Conservation (phyloP, 495 filamentous ascomycete species). For the Copromyces sp. region DNA sequence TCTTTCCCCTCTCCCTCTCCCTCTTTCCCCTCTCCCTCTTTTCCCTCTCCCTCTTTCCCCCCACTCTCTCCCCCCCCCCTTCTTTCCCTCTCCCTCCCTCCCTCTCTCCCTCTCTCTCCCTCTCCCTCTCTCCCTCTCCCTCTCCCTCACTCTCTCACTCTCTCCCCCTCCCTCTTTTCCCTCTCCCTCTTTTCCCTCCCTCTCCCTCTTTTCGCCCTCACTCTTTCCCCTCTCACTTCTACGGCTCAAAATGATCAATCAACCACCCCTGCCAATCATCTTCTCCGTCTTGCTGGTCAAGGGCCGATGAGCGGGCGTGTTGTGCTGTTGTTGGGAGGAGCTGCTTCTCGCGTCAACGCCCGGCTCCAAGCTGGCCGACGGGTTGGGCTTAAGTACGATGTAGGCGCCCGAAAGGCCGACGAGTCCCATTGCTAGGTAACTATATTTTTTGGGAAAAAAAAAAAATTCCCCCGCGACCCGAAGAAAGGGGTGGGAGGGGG, state of each 20-base stretch:
- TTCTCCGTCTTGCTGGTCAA: background rate
- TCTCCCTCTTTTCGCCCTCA: no score
- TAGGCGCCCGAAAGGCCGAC: background rate
- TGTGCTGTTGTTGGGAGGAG: background rate
- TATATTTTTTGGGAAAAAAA: background rate
- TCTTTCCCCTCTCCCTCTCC: no score
- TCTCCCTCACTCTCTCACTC: no score
- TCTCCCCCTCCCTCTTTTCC: no score
- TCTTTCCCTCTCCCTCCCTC: no score
- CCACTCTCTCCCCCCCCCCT: no score
- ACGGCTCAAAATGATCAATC: background rate
- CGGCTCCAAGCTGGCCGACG: background rate
- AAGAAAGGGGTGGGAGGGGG: background rate
- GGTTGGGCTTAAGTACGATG: background rate
- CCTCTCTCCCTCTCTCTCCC: no score
- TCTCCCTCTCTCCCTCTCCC: no score
- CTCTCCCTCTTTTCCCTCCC: no score
- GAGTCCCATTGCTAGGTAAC: background rate
- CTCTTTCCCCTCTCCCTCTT: no score
- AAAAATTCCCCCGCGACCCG: background rate
- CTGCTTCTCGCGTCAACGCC: background rate
- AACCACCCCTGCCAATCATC: slow-evolving; percentile 2
- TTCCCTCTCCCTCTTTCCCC: no score
- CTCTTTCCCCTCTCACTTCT: no score
- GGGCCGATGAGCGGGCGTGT: background rate